Conservation (phyloP, 805 yeast species). For the Candida fluviatilis region DNA sequence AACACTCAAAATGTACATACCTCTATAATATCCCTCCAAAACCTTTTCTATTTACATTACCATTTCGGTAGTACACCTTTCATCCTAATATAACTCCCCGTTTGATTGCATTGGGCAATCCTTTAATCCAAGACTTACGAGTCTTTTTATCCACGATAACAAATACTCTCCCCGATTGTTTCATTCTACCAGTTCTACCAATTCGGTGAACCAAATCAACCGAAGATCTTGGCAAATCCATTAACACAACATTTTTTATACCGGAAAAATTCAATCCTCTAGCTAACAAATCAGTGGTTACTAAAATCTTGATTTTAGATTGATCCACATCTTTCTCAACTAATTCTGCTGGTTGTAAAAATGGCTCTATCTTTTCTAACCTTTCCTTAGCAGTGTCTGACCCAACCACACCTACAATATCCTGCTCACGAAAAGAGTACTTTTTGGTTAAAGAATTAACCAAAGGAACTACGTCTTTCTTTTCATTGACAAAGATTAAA, state of each 20-base stretch:
- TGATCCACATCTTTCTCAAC: conserved; percentile 24
- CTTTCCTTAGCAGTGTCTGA: conserved; percentile 61
- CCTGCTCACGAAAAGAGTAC: conserved; percentile 33
- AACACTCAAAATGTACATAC: neutral
- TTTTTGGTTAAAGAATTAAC: conserved; percentile 48
- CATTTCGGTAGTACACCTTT: neutral
- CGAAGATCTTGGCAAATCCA: conserved; percentile 81
- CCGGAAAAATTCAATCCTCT: conserved; percentile 86
- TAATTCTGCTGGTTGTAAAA: conserved; percentile 57
- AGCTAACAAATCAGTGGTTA: conserved; percentile 86
- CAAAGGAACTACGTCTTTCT: conserved; percentile 55
- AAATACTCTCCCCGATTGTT: conserved; percentile 82
- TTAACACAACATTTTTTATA: conserved; percentile 74
- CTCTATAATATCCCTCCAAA: neutral
- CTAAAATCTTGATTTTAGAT: conserved; percentile 57
- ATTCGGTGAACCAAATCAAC: conserved; percentile 86
- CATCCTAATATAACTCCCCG: conserved; percentile 38
- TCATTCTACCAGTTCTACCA: conserved; percentile 94
- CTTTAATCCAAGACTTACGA: conserved; percentile 77
- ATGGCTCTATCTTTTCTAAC: conserved; percentile 50
- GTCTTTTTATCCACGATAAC: conserved; percentile 64
- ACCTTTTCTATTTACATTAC: neutral
- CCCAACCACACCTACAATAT: conserved; percentile 65
- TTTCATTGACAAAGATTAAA: conserved; percentile 79
- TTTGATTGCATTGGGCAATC: conserved; percentile 66